phyloP scores from a whole-genome alignment of 768 basidiomycete species.

The Lyophyllum semitale region DNA sequence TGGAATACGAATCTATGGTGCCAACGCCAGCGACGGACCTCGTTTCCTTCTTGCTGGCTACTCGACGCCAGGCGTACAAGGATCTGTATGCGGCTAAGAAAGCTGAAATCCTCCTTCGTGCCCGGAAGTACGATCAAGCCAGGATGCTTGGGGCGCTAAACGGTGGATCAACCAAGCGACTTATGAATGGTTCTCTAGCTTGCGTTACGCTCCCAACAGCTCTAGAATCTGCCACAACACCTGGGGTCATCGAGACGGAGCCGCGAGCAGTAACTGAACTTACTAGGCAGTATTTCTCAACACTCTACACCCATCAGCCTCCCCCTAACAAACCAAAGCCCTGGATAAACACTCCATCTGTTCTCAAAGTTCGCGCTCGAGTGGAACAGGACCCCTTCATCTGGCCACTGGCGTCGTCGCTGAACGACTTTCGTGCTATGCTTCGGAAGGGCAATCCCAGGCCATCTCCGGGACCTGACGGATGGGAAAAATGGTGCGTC shows the following conservation, averaged over 20 bases:
- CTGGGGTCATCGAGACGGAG: conserved; percentile 6
- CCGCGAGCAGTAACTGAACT: conserved; percentile 9
- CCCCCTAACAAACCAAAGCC: conserved; percentile 20
- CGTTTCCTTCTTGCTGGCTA: background rate
- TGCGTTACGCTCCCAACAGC: conserved; percentile 9
- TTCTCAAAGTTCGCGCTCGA: background rate
- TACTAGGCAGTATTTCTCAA: conserved; percentile 17
- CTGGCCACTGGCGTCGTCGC: background rate
- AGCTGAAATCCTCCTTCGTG: background rate
- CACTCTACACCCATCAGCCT: conserved; percentile 11
- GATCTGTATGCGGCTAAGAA: conserved; percentile 11
- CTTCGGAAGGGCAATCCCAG: conserved; percentile 9
- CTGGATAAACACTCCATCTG: conserved; percentile 22
- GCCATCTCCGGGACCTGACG: conserved; percentile 4
- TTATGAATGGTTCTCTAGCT: background rate
- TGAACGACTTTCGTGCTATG: conserved; percentile 11
- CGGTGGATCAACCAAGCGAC: conserved; percentile 5
- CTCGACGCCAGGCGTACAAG: background rate
- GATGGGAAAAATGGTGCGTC: conserved; percentile 16
- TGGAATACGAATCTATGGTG: background rate
- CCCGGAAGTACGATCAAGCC: background rate
- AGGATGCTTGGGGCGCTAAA: background rate
- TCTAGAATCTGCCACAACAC: conserved; percentile 3
- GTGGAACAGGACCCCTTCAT: background rate
- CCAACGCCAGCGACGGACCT: background rate